A percentile compares a stretch with the other conserved stretches of the same genome.
Conservation (phyloP, 2,329 filamentous ascomycete genomes). For the Fusarium fracticaudum region DNA sequence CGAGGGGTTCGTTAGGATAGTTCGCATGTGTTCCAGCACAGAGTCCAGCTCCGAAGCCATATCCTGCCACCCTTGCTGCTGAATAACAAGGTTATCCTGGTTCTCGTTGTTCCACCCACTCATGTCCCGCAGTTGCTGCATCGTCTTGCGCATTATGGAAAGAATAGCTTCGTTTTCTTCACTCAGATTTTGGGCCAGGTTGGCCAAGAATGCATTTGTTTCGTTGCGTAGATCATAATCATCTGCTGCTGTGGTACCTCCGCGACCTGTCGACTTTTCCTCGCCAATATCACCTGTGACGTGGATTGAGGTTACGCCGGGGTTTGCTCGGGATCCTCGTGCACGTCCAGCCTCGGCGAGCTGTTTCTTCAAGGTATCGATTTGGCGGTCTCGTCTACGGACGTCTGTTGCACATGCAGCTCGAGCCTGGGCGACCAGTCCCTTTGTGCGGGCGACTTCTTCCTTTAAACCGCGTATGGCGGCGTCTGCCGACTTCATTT, state of each 20-base stretch:
- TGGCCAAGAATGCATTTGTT: constrained; percentile 90
- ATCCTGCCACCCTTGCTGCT: constrained; percentile 64
- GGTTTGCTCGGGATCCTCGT: constrained; percentile 64
- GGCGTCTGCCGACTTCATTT: constrained; percentile 78
- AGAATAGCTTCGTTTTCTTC: constrained; percentile 92
- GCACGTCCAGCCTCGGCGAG: constrained; percentile 75
- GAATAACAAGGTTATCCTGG: constrained; percentile 45
- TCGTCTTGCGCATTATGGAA: constrained; percentile 74
- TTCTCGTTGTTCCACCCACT: constrained; percentile 62
- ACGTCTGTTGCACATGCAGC: constrained; percentile 90
- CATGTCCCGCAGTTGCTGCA: constrained; percentile 76
- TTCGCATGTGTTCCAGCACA: constrained; percentile 82
- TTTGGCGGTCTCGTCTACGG: constrained; percentile 87
- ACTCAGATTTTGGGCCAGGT: constrained; percentile 82
- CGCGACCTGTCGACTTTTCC: constrained; percentile 52
- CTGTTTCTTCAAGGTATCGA: constrained; percentile 89
- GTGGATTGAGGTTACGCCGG: constrained; percentile 65
- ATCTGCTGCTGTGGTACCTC: constrained; percentile 45
- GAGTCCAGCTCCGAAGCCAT: constrained; percentile 78
- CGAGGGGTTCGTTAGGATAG: constrained; percentile 90
- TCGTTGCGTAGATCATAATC: constrained; percentile 81
- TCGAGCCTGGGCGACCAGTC: constrained; percentile 82
- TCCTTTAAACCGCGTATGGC: constrained; percentile 82
- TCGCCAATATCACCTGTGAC: constrained; percentile 65
- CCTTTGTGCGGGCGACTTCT: constrained; percentile 81